These are phyloP conservation scores for Flaveria robusta DNA, from an alignment of 129 eudicot genomes.

Conservation along the genomic window DNA sequence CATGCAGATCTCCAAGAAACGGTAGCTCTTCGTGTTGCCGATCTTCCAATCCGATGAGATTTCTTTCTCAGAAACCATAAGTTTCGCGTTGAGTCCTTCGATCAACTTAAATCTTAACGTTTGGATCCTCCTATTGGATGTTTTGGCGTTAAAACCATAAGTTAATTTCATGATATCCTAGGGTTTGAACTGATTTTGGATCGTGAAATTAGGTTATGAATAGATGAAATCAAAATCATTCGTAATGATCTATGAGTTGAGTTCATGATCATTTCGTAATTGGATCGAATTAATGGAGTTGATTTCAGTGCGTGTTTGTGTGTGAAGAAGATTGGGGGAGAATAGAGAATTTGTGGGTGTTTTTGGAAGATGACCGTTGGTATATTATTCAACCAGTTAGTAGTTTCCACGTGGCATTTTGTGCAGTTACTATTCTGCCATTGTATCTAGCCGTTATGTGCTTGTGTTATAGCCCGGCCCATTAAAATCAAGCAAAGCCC, in stretches of 20 bases:
- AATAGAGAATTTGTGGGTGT: neutral
- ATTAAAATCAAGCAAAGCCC: neutral
- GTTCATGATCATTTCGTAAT: constrained; percentile 17
- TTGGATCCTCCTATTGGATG: constrained; percentile 61
- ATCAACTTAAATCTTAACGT: constrained; percentile 39
- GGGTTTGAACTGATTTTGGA: constrained; percentile 47
- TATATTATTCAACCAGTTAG: constrained; percentile 20
- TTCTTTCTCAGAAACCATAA: constrained; percentile 14
- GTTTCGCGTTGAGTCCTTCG: neutral
- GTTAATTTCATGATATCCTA: constrained; percentile 23
- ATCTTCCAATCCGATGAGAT: constrained; percentile 28
- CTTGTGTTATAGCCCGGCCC: neutral
- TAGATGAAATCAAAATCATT: constrained; percentile 51
- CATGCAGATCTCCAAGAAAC: constrained; percentile 55
- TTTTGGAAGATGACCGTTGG: constrained; percentile 40
- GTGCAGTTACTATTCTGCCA: constrained; percentile 10
- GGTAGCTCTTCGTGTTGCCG: constrained; percentile 17
- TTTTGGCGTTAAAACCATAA: constrained; percentile 44
- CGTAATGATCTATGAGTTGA: constrained; percentile 48
- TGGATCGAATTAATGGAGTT: neutral
- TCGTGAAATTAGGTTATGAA: constrained; percentile 59
- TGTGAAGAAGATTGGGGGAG: neutral
- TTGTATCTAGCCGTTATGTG: constrained; percentile 31
- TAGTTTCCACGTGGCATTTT: constrained; percentile 13
- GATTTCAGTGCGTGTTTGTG: constrained; percentile 33